Conservation (phyloP, 2,329 filamentous ascomycete species). For the Paraphoma sp. region DNA sequence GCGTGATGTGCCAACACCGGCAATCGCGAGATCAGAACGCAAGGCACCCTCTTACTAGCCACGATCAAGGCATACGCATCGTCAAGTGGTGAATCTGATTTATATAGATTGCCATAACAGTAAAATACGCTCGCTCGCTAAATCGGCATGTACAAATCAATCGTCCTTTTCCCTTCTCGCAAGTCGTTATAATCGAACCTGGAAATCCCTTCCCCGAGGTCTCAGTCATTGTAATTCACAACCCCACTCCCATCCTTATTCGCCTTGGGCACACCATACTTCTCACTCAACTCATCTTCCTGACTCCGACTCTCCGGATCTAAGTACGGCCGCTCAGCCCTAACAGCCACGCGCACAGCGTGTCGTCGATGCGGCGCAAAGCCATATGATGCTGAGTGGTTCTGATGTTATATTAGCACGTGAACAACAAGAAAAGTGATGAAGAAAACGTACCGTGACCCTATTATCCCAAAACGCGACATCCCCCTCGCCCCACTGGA, state of each 20-base stretch:
- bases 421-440: neutral
- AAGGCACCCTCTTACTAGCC: too few species aligned
- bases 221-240: constrained; percentile 64
- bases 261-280: constrained; percentile 57
- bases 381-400: constrained; percentile 63
- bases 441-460: constrained; percentile 50
- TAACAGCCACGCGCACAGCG: constrained; percentile 57
- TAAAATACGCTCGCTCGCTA: neutral
- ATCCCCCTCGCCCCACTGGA: constrained; percentile 69
- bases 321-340: constrained; percentile 56
- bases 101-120: too few species aligned
- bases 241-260: constrained; percentile 64
- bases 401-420: constrained; percentile 39
- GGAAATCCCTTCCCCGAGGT: neutral
- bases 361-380: constrained; percentile 64
- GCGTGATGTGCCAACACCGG: too few species aligned
- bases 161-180: neutral
- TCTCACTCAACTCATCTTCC: constrained; percentile 59
- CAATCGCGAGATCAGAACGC: too few species aligned
- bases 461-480: constrained; percentile 75
- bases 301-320: constrained; percentile 57
- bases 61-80: too few species aligned
- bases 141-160: neutral
- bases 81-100: too few species aligned
- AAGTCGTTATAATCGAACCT: neutral